Evolutionary conservation across 1,139 yeast genomes (phyloP).

Genomic region (Hemisphaericaspora xylofermentans): DNA sequence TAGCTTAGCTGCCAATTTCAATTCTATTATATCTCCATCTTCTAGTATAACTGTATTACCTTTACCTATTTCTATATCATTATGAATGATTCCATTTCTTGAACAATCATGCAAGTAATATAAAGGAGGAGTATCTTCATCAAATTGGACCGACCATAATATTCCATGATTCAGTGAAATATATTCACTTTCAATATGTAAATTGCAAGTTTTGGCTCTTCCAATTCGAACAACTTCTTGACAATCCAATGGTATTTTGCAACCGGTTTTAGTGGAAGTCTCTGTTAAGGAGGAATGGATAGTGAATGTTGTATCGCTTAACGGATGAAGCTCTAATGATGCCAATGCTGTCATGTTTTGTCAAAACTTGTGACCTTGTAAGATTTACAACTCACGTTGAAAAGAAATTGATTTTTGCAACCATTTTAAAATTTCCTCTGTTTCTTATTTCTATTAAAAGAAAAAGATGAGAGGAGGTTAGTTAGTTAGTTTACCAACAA

Average conservation of each 20-base stretch:
- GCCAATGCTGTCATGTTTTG: not conserved
- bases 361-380: not conserved
- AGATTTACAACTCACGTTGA: no score
- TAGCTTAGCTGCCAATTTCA: slow-evolving; percentile 30
- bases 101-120: slow-evolving; percentile 57
- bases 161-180: slow-evolving; percentile 46
- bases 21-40: slow-evolving; percentile 43
- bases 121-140: slow-evolving; percentile 44
- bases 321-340: not conserved
- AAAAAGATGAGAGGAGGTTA: no score
- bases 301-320: not conserved
- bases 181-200: slow-evolving; percentile 14
- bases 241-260: slow-evolving; percentile 11
- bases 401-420: no score
- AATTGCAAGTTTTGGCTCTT: slow-evolving; percentile 12
- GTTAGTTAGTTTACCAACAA: no score
- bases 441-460: no score
- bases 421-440: no score
- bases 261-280: not conserved
- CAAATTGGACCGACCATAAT: slow-evolving; percentile 53
- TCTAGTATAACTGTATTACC: slow-evolving; percentile 36
- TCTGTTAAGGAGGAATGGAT: not conserved
- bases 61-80: slow-evolving; percentile 33
- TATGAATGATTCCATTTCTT: slow-evolving; percentile 52
- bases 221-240: slow-evolving; percentile 18